Evolutionary conservation across 495 filamentous ascomycete genomes (phyloP).

Genomic region (Usnea hakonensis): DNA sequence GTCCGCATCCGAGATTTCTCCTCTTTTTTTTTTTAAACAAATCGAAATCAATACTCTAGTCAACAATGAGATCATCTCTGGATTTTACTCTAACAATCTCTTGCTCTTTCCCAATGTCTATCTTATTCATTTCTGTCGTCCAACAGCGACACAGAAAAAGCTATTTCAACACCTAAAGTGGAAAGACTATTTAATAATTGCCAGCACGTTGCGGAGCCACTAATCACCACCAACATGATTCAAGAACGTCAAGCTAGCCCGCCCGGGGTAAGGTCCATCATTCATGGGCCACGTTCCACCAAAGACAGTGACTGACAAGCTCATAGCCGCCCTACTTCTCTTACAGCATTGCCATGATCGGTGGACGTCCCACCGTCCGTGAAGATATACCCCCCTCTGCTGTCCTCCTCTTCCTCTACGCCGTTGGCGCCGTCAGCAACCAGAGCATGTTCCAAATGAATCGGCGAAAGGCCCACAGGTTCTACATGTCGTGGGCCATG

Average conservation of each 20-base stretch:
- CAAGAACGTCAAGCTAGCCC: background rate
- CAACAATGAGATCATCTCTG: background rate
- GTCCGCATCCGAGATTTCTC: no score
- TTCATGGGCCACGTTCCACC: background rate
- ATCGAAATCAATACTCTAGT: no score
- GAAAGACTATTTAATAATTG: no score
- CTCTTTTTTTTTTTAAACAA: no score
- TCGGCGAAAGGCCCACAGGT: conserved; percentile 50
- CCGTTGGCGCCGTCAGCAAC: conserved; percentile 47
- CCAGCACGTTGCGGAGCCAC: background rate
- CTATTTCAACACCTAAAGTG: no score
- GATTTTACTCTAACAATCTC: background rate
- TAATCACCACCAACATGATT: background rate
- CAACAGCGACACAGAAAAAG: background rate
- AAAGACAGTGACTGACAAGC: background rate
- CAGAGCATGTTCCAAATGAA: conserved; percentile 59
- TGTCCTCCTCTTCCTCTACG: conserved; percentile 57
- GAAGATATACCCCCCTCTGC: conserved; percentile 57
- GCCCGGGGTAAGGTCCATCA: background rate
- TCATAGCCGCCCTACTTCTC: conserved; percentile 29
- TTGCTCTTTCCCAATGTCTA: background rate
- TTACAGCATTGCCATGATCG: conserved; percentile 41
- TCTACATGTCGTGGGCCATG: conserved; percentile 55
- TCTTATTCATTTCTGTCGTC: background rate
- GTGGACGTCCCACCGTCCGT: conserved; percentile 44